Conservation (phyloP, 805 yeast genomes). For the Hanseniaspora clermontiae region DNA sequence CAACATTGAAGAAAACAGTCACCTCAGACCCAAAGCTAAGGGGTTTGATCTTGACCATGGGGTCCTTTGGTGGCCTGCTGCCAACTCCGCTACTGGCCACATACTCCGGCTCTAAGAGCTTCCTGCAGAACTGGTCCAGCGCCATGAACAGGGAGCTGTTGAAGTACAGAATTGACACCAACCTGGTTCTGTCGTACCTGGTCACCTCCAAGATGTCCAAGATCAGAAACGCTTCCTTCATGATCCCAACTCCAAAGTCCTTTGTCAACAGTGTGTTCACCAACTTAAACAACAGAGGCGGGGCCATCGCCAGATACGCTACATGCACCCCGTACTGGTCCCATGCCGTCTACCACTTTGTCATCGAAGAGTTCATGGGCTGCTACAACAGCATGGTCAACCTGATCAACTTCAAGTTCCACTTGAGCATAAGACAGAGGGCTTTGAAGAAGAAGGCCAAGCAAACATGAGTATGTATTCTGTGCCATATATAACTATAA, state of each 20-base stretch:
- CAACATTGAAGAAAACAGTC: constrained; percentile 48
- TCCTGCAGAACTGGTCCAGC: constrained; percentile 83
- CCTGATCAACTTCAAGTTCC: constrained; percentile 58
- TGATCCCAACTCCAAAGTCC: constrained; percentile 68
- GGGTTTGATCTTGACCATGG: constrained; percentile 85
- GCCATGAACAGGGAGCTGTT: constrained; percentile 79
- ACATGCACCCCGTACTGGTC: constrained; percentile 87
- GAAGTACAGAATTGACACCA: constrained; percentile 64
- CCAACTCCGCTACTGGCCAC: constrained; percentile 90
- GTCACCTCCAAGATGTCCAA: constrained; percentile 95
- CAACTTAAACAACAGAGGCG: constrained; percentile 69
- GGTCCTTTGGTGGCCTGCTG: constrained; percentile 87
- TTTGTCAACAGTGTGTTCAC: constrained; percentile 66
- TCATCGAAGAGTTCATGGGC: constrained; percentile 67
- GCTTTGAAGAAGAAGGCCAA: constrained; percentile 57
- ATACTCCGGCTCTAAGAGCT: constrained; percentile 92
- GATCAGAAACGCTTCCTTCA: constrained; percentile 57
- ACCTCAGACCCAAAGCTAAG: constrained; percentile 30
- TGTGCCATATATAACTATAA: no score
- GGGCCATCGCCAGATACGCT: constrained; percentile 82
- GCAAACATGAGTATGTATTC: neutral
- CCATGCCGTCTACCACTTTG: constrained; percentile 85
- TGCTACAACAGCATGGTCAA: constrained; percentile 64
- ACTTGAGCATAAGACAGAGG: constrained; percentile 62
- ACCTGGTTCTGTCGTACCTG: constrained; percentile 70